Evolutionary conservation across 1,284 basidiomycete species (phyloP), one percentile per base, ranked within the genome.

Genomic region (Hymenochaete sp.): DNA sequence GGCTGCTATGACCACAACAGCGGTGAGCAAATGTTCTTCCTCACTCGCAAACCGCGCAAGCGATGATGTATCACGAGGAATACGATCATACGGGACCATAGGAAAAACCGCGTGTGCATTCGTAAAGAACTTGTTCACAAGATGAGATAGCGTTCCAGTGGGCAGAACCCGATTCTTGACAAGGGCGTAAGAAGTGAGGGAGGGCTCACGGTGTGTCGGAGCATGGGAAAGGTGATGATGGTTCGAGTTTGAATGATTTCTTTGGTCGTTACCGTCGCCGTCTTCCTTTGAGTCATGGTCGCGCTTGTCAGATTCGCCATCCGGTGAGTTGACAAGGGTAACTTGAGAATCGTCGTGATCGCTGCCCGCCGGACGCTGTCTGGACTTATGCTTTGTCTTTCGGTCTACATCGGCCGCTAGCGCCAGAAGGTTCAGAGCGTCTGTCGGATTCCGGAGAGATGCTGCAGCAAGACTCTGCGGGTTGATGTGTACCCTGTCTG

Each of bases 81-180:
- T 64, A 8, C 59, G 56, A 3, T 56, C 49, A 10, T 59, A 55
- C 0, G 65, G 61, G 1, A 68, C 57, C 54, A 70, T 63, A 2
- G 67, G 67, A 40, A 67, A 66, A 25, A 68, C 54, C 47, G 64
- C 62, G 48, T 70, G 67, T 41, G 66, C 58, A 33, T 59, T 57
- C 3, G 54, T 49, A 52, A 68, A 68, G 51, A 67, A 68, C 1
- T 52, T 52, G 4, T 62, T 56, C 7, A 60, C 57, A 26, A 67
- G 57, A 14, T 49, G 51, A 3, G 53, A 43, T 3, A 66, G 56
- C 49, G 62, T 58, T 11, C 55, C 54, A 3, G 53, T 54, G 3
- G 56, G 55, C 5, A 67, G 42, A 11, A 66, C 61, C 0, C 63
- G 63, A 14, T 63, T 54, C 24, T 61, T 59, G 22, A 68, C 56